phyloP scores from a whole-genome alignment of 1,139 yeast species.

The Debaryomycetaceae sp. region DNA sequence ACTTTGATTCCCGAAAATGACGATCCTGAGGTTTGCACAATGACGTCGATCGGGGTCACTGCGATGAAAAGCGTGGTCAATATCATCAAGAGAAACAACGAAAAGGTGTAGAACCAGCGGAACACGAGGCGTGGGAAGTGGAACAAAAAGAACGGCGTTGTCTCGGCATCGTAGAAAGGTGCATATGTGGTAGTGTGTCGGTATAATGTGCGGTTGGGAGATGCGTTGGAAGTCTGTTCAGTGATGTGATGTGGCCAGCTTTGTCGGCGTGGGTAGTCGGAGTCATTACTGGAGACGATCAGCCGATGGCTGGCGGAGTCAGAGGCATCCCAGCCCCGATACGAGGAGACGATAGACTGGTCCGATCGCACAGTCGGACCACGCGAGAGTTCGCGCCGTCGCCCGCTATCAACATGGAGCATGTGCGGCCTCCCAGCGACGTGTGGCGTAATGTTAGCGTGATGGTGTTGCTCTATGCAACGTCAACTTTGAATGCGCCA shows the following conservation, averaged over 20 bases:
- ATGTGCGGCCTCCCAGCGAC: not conserved
- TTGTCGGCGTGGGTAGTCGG: too few relatives aligned
- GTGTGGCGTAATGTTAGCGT: not conserved
- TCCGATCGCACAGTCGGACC: conserved; percentile 6
- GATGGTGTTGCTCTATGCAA: too few relatives aligned
- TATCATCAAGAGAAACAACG: conserved; percentile 47
- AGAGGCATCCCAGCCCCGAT: too few relatives aligned
- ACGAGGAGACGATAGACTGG: conserved; percentile 6
- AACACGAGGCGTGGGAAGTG: conserved; percentile 35
- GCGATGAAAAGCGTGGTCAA: conserved; percentile 54
- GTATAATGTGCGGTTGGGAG: too few relatives aligned
- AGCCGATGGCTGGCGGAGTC: too few relatives aligned
- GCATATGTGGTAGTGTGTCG: conserved; percentile 8
- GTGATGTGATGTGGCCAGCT: too few relatives aligned
- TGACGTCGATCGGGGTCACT: conserved; percentile 72
- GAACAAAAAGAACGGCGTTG: conserved; percentile 12
- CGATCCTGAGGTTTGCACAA: conserved; percentile 57
- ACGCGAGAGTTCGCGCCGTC: conserved; percentile 2
- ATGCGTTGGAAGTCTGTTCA: too few relatives aligned
- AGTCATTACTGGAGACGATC: conserved; percentile 1
- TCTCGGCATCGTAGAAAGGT: conserved; percentile 7
- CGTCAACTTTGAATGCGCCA: too few relatives aligned
- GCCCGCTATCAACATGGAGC: conserved; percentile 2
- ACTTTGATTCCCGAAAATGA: conserved; percentile 60
- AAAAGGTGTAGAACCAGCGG: conserved; percentile 52